Evolutionary conservation across 257 asterid genomes (phyloP).

Genomic region (Nicotiana attenuata): DNA sequence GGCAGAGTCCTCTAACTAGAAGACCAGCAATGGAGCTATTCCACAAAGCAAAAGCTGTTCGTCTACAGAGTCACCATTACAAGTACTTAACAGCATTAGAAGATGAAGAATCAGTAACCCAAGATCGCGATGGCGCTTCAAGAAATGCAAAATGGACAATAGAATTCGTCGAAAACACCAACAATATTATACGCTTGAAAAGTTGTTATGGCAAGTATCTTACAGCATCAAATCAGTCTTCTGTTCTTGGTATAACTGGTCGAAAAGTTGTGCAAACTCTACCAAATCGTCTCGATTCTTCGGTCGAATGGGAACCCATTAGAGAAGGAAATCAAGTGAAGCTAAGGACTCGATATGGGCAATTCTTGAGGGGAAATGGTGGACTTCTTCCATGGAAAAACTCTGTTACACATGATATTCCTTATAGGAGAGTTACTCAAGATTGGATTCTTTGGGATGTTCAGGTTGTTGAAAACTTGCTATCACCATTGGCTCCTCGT

Average conservation of each 20-base stretch:
- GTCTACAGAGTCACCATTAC: slow-evolving; percentile 25
- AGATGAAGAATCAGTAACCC: slow-evolving; percentile 33
- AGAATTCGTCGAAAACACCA: slow-evolving; percentile 23
- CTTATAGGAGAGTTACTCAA: slow-evolving; percentile 69
- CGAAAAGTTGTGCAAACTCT: slow-evolving; percentile 66
- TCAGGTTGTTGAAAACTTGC: slow-evolving; percentile 53
- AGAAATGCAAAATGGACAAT: slow-evolving; percentile 36
- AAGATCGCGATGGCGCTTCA: slow-evolving; percentile 34
- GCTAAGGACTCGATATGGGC: slow-evolving; percentile 89
- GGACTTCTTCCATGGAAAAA: slow-evolving; percentile 95
- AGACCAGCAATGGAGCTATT: slow-evolving; percentile 35
- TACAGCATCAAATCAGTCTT: slow-evolving; percentile 39
- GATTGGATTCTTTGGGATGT: slow-evolving; percentile 92
- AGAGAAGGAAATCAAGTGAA: slow-evolving; percentile 56
- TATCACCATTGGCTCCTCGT: slow-evolving; percentile 24
- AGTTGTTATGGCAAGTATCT: slow-evolving; percentile 37
- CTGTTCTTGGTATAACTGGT: slow-evolving; percentile 60
- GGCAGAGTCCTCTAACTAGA: slow-evolving; percentile 22
- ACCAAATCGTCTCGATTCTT: slow-evolving; percentile 69
- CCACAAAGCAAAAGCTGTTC: slow-evolving; percentile 35
- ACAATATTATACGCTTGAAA: slow-evolving; percentile 31
- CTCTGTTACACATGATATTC: slow-evolving; percentile 84
- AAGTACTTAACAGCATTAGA: slow-evolving; percentile 41
- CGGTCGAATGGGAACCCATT: slow-evolving; percentile 94
- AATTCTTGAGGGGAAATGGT: slow-evolving; percentile 75